Percentiles rank a stretch among this genome's conserved stretches.
Evolutionary conservation across 345 rosid genomes (phyloP).

Genomic region (Sapria himalayana): DNA sequence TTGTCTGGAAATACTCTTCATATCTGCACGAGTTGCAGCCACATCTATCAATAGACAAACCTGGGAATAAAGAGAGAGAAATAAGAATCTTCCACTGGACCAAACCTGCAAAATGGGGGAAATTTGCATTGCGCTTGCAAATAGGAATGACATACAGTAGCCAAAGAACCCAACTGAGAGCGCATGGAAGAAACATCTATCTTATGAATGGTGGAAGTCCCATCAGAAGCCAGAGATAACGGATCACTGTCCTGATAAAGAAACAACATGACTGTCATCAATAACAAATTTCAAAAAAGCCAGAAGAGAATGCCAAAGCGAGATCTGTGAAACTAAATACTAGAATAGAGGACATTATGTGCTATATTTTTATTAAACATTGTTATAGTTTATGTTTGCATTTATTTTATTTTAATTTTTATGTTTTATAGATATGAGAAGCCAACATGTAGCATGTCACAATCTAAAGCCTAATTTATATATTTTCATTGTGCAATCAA

Average conservation of each 20-base stretch:
- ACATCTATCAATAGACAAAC: conserved; percentile 80
- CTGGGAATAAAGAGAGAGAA: conserved; percentile 27
- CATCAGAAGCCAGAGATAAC: conserved; percentile 66
- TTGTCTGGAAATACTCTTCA: conserved; percentile 47
- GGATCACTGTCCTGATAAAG: conserved; percentile 61
- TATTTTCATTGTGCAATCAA: too few species aligned
- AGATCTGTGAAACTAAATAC: not conserved
- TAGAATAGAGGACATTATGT: too few species aligned
- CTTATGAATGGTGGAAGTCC: conserved; percentile 45
- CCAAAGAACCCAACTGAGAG: conserved; percentile 64
- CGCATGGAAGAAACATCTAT: conserved; percentile 53
- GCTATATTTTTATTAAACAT: too few species aligned
- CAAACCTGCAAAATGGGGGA: conserved; percentile 3
- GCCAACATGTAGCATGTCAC: too few species aligned
- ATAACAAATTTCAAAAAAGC: not conserved
- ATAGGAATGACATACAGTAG: conserved; percentile 60
- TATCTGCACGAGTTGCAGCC: conserved; percentile 77
- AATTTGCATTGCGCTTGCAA: conserved; percentile 6
- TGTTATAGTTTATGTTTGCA: too few species aligned
- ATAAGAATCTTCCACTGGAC: conserved; percentile 9
- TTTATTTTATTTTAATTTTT: too few species aligned
- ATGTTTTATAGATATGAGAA: too few species aligned
- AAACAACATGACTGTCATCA: conserved; percentile 5
- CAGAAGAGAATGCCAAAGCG: not conserved
- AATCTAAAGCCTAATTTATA: too few species aligned